Percentiles rank a stretch among this genome's conserved stretches.
These are phyloP conservation scores for Moesziomyces antarcticus DNA, from an alignment of 1,284 basidiomycete genomes.

Conservation along the genomic window DNA sequence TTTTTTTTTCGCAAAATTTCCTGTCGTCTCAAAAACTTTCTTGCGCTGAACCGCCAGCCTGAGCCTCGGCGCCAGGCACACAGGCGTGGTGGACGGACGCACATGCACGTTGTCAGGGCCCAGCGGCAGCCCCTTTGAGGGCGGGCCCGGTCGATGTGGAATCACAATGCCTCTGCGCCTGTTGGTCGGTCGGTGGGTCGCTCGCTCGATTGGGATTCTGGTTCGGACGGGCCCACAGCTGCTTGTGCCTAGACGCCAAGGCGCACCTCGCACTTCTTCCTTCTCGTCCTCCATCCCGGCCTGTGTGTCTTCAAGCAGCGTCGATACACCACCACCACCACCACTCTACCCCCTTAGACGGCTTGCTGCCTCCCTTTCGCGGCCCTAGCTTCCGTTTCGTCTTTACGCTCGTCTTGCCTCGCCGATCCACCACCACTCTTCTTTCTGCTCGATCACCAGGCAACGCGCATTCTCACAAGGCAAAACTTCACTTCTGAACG, in stretches of 20 bases:
- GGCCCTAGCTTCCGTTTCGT: not conserved
- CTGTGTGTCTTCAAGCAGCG: not conserved
- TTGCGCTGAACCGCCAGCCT: not conserved
- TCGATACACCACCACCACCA: not conserved
- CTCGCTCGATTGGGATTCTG: no score
- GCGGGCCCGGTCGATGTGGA: no score
- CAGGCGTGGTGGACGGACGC: no score
- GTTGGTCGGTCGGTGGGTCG: no score
- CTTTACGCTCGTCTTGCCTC: not conserved
- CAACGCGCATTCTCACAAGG: not conserved
- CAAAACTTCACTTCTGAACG: not conserved
- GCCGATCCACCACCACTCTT: not conserved
- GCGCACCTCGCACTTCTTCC: no score
- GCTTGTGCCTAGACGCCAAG: not conserved
- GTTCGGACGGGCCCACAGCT: not conserved
- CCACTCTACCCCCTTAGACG: not conserved
- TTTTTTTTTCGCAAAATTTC: slow-evolving; percentile 16
- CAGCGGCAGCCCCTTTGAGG: no score
- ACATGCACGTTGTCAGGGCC: not conserved
- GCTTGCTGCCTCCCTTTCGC: not conserved
- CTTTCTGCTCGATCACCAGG: not conserved
- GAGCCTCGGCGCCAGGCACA: no score
- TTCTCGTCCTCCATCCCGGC: not conserved
- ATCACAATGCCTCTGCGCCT: no score
- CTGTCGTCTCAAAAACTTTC: slow-evolving; percentile 8